Conservation (phyloP, 2,329 filamentous ascomycete genomes). For the Xylariaceae sp. region DNA sequence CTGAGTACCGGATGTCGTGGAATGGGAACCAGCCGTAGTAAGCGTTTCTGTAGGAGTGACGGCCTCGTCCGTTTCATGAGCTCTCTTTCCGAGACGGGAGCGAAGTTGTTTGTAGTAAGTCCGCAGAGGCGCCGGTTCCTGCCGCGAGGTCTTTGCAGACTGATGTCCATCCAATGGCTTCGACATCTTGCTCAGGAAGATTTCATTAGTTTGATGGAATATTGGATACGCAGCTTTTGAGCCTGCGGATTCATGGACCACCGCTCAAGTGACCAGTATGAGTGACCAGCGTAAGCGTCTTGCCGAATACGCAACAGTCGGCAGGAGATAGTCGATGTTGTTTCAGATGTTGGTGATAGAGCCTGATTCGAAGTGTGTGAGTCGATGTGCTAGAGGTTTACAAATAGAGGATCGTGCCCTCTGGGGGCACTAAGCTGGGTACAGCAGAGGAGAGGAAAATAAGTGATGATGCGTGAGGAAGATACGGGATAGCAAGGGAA, state of each 20-base stretch:
- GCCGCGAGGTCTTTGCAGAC: neutral
- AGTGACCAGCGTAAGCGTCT: no score
- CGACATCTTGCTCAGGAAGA: conserved; percentile 3
- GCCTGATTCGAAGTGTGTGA: neutral
- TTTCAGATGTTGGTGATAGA: conserved; percentile 2
- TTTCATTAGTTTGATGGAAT: neutral
- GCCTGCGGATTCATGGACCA: no score
- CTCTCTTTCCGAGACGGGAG: conserved; percentile 14
- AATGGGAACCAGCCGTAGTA: neutral
- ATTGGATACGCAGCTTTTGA: no score
- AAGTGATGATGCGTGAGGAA: neutral
- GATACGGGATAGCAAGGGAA: neutral
- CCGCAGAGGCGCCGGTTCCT: conserved; percentile 4
- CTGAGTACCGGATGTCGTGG: no score
- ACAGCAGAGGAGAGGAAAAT: neutral
- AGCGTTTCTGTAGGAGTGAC: neutral
- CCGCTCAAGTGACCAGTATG: neutral
- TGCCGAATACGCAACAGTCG: neutral
- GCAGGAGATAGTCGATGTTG: neutral
- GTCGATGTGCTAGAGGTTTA: neutral
- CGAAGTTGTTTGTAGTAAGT: conserved; percentile 13
- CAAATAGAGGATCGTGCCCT: conserved; percentile 2
- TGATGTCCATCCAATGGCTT: conserved; percentile 7
- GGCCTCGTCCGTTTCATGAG: conserved; percentile 5
- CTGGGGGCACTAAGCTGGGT: conserved; percentile 3